Evolutionary conservation across 805 yeast genomes (phyloP).

Genomic region (Clavispora santaluciae): DNA sequence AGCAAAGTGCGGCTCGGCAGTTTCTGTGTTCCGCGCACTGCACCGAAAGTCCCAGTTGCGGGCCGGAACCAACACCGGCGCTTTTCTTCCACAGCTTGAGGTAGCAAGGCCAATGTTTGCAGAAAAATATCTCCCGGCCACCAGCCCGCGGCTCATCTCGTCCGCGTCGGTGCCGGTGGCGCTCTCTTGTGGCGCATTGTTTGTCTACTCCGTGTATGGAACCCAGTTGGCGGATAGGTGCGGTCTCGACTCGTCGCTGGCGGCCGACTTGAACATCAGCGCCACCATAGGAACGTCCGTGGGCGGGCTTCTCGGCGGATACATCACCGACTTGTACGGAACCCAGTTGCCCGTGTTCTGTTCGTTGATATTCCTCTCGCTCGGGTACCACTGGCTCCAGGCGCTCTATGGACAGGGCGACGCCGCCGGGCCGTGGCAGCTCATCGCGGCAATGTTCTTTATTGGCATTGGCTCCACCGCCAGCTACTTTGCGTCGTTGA

Average conservation of each 20-base stretch:
- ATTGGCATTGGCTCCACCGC: constrained; percentile 31
- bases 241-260: constrained; percentile 22
- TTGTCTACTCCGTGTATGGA: constrained; percentile 30
- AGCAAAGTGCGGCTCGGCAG: too few relatives aligned
- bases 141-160: constrained; percentile 11
- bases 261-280: constrained; percentile 28
- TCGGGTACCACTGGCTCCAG: constrained; percentile 28
- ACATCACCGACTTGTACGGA: constrained; percentile 30
- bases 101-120: neutral
- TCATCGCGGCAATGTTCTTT: constrained; percentile 25
- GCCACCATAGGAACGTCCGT: constrained; percentile 29
- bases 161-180: constrained; percentile 28
- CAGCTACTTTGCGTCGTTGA: constrained; percentile 30
- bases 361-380: constrained; percentile 19
- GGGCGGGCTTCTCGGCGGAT: constrained; percentile 30
- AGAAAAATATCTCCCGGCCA: constrained; percentile 2
- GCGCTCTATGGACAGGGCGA: constrained; percentile 18
- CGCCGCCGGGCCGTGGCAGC: constrained; percentile 10
- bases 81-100: too few relatives aligned
- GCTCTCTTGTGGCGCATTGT: constrained; percentile 29
- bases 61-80: too few relatives aligned
- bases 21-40: too few relatives aligned
- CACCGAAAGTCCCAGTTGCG: too few relatives aligned
- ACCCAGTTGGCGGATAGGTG: constrained; percentile 30
- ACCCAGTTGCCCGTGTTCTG: constrained; percentile 29